These are phyloP conservation scores for Ophiostoma ulmi DNA, from an alignment of 2,329 filamentous ascomycete species.

Conservation along the genomic window DNA sequence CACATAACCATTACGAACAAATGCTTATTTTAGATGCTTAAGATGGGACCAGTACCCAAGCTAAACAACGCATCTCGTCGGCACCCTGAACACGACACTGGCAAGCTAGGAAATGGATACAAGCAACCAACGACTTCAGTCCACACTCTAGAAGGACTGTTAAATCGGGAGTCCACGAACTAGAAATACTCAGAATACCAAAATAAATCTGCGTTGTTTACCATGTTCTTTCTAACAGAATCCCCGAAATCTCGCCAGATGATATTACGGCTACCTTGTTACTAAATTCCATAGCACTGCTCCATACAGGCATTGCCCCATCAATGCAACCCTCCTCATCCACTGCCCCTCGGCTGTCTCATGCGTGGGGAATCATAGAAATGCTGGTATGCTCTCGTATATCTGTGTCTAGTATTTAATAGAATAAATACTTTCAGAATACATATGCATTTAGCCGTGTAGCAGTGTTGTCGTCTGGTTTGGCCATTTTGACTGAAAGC, in stretches of 20 bases:
- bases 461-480: not conserved
- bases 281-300: not conserved
- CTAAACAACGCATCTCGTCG: not conserved
- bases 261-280: not conserved
- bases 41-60: not conserved
- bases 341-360: not conserved
- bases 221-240: not conserved
- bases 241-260: not conserved
- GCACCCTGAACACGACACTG: not conserved
- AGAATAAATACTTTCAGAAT: not conserved
- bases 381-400: not conserved
- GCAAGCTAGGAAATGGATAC: not conserved
- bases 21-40: not conserved
- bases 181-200: not conserved
- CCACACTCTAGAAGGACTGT: not conserved
- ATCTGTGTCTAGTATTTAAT: not conserved
- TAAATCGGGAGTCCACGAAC: not conserved
- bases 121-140: not conserved
- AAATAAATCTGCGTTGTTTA: not conserved
- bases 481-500: not conserved
- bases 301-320: not conserved
- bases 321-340: not conserved
- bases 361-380: constrained; percentile 1
- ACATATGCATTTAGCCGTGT: not conserved
- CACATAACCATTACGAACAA: not conserved